Percentiles rank a stretch among this genome's conserved stretches.
Conservation (phyloP, 257 asterid species). For the Solanum chmielewskii region DNA sequence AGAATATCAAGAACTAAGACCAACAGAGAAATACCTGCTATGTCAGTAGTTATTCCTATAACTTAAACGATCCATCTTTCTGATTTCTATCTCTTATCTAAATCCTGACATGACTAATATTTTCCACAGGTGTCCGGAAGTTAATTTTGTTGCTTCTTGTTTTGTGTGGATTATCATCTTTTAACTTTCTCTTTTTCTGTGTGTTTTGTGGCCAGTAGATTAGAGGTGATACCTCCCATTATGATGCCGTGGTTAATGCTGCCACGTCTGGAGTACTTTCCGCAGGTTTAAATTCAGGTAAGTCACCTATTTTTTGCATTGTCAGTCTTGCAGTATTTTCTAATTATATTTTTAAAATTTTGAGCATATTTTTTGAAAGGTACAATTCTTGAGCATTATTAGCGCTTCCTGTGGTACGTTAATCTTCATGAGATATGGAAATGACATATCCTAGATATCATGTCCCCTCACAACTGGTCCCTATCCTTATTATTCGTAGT, state of each 20-base stretch:
- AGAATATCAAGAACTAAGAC: background rate
- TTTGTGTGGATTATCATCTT: background rate
- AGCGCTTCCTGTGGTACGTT: background rate
- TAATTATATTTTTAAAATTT: background rate
- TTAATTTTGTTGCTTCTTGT: background rate
- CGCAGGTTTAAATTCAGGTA: slow-evolving; percentile 84
- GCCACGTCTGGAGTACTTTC: slow-evolving; percentile 91
- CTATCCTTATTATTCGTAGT: background rate
- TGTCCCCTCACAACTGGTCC: too few relatives aligned
- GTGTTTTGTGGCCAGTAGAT: slow-evolving; percentile 32
- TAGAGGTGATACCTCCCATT: slow-evolving; percentile 90
- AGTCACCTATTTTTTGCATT: background rate
- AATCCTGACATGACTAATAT: background rate
- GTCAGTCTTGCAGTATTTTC: background rate
- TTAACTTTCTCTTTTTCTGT: background rate
- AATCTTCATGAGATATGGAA: background rate
- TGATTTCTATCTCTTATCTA: background rate
- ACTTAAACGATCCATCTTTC: background rate
- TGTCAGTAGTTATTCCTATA: background rate
- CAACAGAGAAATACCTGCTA: background rate
- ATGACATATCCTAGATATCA: background rate
- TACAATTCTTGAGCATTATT: background rate
- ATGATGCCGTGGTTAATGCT: slow-evolving; percentile 92
- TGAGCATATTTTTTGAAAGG: background rate
- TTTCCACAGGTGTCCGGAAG: background rate